Conservation (phyloP, 2,329 filamentous ascomycete species). For the Ascochyta rabiei region DNA sequence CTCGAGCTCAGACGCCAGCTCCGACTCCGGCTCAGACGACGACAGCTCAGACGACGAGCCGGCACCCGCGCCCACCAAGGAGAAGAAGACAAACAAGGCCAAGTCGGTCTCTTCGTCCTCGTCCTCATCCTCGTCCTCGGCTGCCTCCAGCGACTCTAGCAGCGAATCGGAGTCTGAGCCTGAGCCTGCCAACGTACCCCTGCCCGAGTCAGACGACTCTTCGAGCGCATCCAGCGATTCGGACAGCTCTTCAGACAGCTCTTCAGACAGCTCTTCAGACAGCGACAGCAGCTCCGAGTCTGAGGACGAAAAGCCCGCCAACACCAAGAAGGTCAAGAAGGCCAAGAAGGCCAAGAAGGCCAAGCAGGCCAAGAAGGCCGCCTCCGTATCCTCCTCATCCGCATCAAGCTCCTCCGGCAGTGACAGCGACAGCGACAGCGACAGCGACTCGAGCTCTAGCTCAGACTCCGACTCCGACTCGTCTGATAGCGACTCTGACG, state of each 20-base stretch:
- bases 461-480: slow-evolving; percentile 24
- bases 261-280: slow-evolving; percentile 26
- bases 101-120: slow-evolving; percentile 27
- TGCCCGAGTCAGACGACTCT: slow-evolving; percentile 35
- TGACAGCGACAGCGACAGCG: slow-evolving; percentile 23
- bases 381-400: slow-evolving; percentile 37
- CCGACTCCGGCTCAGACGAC: background rate
- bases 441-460: slow-evolving; percentile 27
- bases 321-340: slow-evolving; percentile 31
- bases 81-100: slow-evolving; percentile 24
- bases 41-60: slow-evolving; percentile 44
- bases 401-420: slow-evolving; percentile 37
- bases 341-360: too few species aligned
- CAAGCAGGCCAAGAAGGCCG: slow-evolving; percentile 35
- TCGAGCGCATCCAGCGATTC: slow-evolving; percentile 38
- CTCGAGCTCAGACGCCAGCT: slow-evolving; percentile 28
- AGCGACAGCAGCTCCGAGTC: slow-evolving; percentile 38
- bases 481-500: slow-evolving; percentile 35
- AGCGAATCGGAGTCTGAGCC: slow-evolving; percentile 32
- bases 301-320: slow-evolving; percentile 29
- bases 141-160: slow-evolving; percentile 24
- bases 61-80: slow-evolving; percentile 24
- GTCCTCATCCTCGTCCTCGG: slow-evolving; percentile 17
- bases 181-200: slow-evolving; percentile 34
- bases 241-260: slow-evolving; percentile 22